These are phyloP conservation scores for Cenococcum geophilum DNA, from an alignment of 495 filamentous ascomycete species.

Conservation along the genomic window DNA sequence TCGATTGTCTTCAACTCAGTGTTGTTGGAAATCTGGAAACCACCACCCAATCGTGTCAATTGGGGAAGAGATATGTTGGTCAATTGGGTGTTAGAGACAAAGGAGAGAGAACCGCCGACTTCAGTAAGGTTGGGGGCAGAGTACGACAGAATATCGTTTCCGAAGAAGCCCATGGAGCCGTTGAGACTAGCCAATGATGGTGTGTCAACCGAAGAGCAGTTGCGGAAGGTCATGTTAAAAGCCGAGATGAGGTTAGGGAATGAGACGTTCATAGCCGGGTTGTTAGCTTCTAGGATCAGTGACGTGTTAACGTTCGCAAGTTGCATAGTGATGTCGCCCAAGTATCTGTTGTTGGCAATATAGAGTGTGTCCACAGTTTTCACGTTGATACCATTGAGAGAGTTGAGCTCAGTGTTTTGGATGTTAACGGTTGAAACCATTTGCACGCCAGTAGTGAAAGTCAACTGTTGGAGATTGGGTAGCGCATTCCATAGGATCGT, in stretches of 20 bases:
- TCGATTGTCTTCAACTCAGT: conserved; percentile 57
- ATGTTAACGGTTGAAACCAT: conserved; percentile 62
- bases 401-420: conserved; percentile 72
- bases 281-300: conserved; percentile 60
- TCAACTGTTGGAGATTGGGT: conserved; percentile 59
- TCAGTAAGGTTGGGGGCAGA: conserved; percentile 71
- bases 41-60: conserved; percentile 65
- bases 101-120: conserved; percentile 60
- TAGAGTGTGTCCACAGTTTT: conserved; percentile 52
- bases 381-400: conserved; percentile 73
- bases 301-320: conserved; percentile 59
- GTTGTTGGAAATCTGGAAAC: conserved; percentile 83
- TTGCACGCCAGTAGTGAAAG: conserved; percentile 50
- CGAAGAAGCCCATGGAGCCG: conserved; percentile 76
- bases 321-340: conserved; percentile 46
- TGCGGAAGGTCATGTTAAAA: conserved; percentile 80
- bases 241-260: conserved; percentile 75
- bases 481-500: conserved; percentile 65
- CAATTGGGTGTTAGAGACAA: conserved; percentile 70
- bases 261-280: conserved; percentile 48
- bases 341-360: conserved; percentile 39
- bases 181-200: conserved; percentile 74
- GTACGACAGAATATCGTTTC: conserved; percentile 64
- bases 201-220: conserved; percentile 65
- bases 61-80: conserved; percentile 67